Percentiles rank a stretch among this genome's conserved stretches.
Evolutionary conservation across 2,329 filamentous ascomycete genomes (phyloP).

Genomic region (Colletotrichum tropicicola): DNA sequence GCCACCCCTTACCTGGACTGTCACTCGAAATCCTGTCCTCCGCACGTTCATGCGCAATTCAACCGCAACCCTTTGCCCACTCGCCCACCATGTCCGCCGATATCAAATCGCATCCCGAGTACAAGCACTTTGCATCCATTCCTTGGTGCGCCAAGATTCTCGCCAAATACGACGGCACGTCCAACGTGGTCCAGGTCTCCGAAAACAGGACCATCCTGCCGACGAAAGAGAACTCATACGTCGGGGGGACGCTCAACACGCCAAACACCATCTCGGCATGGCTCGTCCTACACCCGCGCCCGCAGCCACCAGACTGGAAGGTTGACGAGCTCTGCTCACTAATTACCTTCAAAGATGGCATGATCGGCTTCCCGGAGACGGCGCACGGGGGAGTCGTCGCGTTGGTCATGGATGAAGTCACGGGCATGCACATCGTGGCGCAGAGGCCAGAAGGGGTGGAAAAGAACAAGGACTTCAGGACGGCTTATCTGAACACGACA

Average conservation of each 20-base stretch:
- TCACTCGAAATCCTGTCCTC: no score
- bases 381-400: slow-evolving; percentile 49
- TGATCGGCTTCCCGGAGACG: slow-evolving; percentile 42
- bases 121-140: slow-evolving; percentile 43
- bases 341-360: slow-evolving; percentile 42
- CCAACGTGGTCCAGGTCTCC: slow-evolving; percentile 15
- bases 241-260: slow-evolving; percentile 42
- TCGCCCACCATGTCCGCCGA: background rate
- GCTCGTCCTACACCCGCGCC: slow-evolving; percentile 42
- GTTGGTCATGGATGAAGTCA: slow-evolving; percentile 47
- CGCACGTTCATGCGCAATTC: no score
- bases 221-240: slow-evolving; percentile 40
- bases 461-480: slow-evolving; percentile 41
- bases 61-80: background rate
- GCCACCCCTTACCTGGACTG: no score
- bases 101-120: slow-evolving; percentile 16
- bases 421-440: slow-evolving; percentile 45
- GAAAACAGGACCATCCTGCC: slow-evolving; percentile 21
- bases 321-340: slow-evolving; percentile 42
- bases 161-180: slow-evolving; percentile 37
- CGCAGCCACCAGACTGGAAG: slow-evolving; percentile 33
- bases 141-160: slow-evolving; percentile 45
- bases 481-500: slow-evolving; percentile 44
- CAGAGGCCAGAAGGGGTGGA: slow-evolving; percentile 42
- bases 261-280: slow-evolving; percentile 42